Evolutionary conservation across 805 yeast species (phyloP).

Genomic region (Citeromyces matritensis): DNA sequence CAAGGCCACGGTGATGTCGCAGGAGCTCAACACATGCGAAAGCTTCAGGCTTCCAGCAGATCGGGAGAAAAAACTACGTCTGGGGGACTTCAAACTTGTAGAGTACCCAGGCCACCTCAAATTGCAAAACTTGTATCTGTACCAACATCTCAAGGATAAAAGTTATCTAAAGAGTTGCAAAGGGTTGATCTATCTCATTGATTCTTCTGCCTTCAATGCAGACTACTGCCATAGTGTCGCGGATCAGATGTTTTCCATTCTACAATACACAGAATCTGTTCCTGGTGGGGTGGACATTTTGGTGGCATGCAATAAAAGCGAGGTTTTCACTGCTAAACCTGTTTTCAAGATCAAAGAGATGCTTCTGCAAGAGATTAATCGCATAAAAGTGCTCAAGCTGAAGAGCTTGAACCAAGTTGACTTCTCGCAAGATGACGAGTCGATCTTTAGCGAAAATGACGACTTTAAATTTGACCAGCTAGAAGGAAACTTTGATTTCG

Average conservation of each 20-base stretch:
- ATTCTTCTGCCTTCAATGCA: constrained; percentile 43
- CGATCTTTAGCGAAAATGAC: constrained; percentile 10
- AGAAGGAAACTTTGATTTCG: constrained; percentile 59
- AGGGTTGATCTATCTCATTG: constrained; percentile 70
- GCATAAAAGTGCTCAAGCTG: constrained; percentile 31
- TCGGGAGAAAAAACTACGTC: constrained; percentile 11
- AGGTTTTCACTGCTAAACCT: constrained; percentile 73
- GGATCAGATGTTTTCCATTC: constrained; percentile 38
- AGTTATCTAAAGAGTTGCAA: constrained; percentile 25
- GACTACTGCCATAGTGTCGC: constrained; percentile 38
- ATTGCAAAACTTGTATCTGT: constrained; percentile 39
- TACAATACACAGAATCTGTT: constrained; percentile 43
- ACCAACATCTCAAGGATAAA: constrained; percentile 26
- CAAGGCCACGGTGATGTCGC: constrained; percentile 29
- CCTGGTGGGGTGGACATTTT: constrained; percentile 61
- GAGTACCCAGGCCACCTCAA: constrained; percentile 89
- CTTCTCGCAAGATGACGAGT: constrained; percentile 12
- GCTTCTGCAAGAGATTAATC: constrained; percentile 50
- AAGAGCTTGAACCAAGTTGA: constrained; percentile 29
- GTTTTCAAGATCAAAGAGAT: constrained; percentile 38
- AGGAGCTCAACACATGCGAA: constrained; percentile 25
- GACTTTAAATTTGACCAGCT: constrained; percentile 50
- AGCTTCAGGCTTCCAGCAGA: constrained; percentile 23
- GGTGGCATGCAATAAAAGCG: constrained; percentile 76
- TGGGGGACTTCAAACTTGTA: constrained; percentile 31